phyloP scores from a whole-genome alignment of 495 filamentous ascomycete genomes.

The Clohesyomyces aquaticus region DNA sequence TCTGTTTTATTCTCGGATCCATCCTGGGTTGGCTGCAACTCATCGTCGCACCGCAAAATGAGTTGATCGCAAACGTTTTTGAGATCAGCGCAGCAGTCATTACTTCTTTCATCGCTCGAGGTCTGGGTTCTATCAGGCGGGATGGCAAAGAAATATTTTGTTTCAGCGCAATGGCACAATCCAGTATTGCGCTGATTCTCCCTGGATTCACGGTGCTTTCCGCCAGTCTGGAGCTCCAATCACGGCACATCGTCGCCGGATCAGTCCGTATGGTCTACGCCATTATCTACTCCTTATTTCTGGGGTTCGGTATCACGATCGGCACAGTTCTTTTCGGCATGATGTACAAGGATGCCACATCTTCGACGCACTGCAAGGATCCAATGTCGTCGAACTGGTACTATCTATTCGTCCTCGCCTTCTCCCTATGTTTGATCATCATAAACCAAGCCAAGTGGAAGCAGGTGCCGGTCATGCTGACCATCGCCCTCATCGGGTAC shows the following conservation, averaged over 20 bases:
- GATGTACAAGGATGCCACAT: slow-evolving; percentile 74
- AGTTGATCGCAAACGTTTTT: slow-evolving; percentile 85
- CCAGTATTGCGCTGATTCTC: slow-evolving; percentile 87
- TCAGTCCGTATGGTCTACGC: slow-evolving; percentile 96
- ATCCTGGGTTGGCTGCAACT: slow-evolving; percentile 82
- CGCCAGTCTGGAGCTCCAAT: slow-evolving; percentile 85
- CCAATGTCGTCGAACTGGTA: slow-evolving; percentile 66
- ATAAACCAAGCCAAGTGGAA: slow-evolving; percentile 92
- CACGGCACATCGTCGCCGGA: slow-evolving; percentile 80
- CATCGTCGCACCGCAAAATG: slow-evolving; percentile 74
- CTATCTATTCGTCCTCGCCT: slow-evolving; percentile 75
- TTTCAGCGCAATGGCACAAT: slow-evolving; percentile 90
- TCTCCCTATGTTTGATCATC: slow-evolving; percentile 78
- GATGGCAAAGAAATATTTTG: slow-evolving; percentile 73
- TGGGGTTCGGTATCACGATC: slow-evolving; percentile 96
- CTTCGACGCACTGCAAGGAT: slow-evolving; percentile 69
- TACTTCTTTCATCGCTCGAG: slow-evolving; percentile 87
- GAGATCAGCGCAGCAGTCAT: slow-evolving; percentile 85
- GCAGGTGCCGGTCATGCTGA: slow-evolving; percentile 82
- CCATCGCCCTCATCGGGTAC: slow-evolving; percentile 84
- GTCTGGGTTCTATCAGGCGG: slow-evolving; percentile 75
- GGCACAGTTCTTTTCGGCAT: slow-evolving; percentile 88
- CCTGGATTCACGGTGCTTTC: slow-evolving; percentile 86
- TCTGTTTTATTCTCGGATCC: slow-evolving; percentile 83
- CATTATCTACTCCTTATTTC: slow-evolving; percentile 91